Percentiles rank a stretch among this genome's conserved stretches.
Evolutionary conservation across 148 eudicot genomes (phyloP).

Genomic region (Rhododendron molle): DNA sequence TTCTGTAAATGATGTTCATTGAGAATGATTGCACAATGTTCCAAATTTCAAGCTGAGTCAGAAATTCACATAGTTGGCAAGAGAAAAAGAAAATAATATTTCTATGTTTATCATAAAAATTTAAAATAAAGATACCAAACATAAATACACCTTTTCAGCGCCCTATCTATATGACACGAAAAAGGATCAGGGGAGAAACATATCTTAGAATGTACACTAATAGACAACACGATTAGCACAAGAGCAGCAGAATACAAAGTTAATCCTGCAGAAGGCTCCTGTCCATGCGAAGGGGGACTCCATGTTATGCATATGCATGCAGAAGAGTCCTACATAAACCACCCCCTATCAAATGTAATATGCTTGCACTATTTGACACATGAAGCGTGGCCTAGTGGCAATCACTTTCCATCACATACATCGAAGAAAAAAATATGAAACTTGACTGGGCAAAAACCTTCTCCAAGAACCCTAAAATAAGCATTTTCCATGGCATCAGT

Average conservation of each 20-base stretch:
- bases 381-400: neutral
- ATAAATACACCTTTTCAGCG: no score
- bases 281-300: neutral
- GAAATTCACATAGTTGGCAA: neutral
- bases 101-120: neutral
- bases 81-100: neutral
- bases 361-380: neutral
- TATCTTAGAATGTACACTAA: neutral
- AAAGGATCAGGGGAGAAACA: neutral
- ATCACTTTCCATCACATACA: neutral
- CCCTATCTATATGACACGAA: neutral
- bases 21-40: no score
- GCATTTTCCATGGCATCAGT: neutral
- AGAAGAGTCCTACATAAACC: neutral
- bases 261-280: neutral
- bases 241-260: neutral
- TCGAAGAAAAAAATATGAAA: neutral
- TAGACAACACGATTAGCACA: neutral
- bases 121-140: neutral
- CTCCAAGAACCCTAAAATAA: neutral
- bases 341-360: neutral
- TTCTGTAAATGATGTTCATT: neutral
- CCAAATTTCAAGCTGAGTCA: neutral
- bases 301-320: neutral
- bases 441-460: neutral